phyloP scores from a whole-genome alignment of 148 eudicot genomes.

The Hydrangea macrophylla region DNA sequence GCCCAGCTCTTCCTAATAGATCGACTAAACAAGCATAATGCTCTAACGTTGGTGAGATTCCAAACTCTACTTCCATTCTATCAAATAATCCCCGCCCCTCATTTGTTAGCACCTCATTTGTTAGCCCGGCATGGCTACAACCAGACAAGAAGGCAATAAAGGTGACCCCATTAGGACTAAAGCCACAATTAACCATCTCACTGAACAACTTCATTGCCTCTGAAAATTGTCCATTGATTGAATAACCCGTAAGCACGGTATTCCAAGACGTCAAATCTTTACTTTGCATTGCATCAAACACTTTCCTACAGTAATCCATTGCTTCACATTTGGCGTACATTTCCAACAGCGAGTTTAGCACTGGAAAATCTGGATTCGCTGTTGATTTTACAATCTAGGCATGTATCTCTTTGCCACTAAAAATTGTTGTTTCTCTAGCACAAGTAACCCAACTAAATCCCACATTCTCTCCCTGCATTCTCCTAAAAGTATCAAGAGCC shows the following conservation, averaged over 20 bases:
- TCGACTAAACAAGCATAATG: constrained; percentile 51
- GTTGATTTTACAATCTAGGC: constrained; percentile 32
- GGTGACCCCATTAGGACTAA: constrained; percentile 27
- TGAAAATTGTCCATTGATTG: constrained; percentile 25
- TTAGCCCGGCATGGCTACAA: constrained; percentile 30
- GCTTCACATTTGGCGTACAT: constrained; percentile 45
- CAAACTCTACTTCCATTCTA: constrained; percentile 29
- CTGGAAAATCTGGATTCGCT: constrained; percentile 16
- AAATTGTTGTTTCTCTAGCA: constrained; percentile 24
- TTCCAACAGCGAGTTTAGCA: constrained; percentile 38
- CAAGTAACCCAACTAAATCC: constrained; percentile 43
- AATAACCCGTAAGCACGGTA: constrained; percentile 35
- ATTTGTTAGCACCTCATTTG: no score
- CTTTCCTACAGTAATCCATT: constrained; percentile 25
- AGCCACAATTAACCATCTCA: constrained; percentile 30
- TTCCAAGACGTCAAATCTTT: constrained; percentile 37
- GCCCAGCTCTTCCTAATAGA: constrained; percentile 41
- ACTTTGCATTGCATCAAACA: constrained; percentile 29
- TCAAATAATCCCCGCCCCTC: constrained; percentile 32
- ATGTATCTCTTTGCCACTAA: constrained; percentile 42
- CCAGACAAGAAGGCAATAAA: constrained; percentile 39
- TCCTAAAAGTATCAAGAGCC: constrained; percentile 32
- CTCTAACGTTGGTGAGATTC: constrained; percentile 30
- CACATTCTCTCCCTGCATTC: constrained; percentile 31
- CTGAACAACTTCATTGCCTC: constrained; percentile 30